Percentiles rank a stretch among this genome's conserved stretches.
Evolutionary conservation across 257 asterid genomes (phyloP).

Genomic region (Apocynum venetum): DNA sequence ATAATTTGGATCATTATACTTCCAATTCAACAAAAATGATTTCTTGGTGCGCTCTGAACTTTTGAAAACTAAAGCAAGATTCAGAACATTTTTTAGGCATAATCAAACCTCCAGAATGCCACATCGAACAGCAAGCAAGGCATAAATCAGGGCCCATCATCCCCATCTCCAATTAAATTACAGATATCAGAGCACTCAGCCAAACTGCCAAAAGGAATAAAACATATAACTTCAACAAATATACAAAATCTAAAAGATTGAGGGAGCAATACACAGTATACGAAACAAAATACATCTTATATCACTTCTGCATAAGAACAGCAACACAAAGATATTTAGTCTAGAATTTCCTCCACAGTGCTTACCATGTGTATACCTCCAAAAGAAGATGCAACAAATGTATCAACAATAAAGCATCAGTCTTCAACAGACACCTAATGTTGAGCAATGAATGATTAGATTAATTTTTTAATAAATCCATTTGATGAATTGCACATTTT

Average conservation of each 20-base stretch:
- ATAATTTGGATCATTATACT: neutral
- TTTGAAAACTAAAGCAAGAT: neutral
- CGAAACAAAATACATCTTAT: neutral
- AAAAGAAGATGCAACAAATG: no score
- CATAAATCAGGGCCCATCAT: slow-evolving; percentile 56
- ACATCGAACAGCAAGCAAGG: neutral
- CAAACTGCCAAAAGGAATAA: slow-evolving; percentile 44
- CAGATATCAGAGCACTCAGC: slow-evolving; percentile 89
- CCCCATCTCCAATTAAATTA: slow-evolving; percentile 84
- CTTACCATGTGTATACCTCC: neutral
- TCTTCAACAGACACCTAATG: no score
- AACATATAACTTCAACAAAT: neutral
- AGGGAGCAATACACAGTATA: neutral
- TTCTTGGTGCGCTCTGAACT: neutral
- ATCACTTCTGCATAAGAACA: neutral
- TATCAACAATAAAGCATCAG: no score
- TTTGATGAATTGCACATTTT: neutral
- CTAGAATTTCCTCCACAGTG: neutral
- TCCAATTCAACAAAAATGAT: neutral
- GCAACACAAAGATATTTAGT: neutral
- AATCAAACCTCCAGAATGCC: neutral
- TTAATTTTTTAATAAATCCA: no score
- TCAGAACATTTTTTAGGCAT: neutral
- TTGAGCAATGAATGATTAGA: no score
- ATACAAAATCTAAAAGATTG: neutral